Percentiles rank a stretch among this genome's conserved stretches.
These are phyloP conservation scores for Dendrocalamus latiflorus DNA, from an alignment of 202 grass and related monocot genomes.

Conservation along the genomic window DNA sequence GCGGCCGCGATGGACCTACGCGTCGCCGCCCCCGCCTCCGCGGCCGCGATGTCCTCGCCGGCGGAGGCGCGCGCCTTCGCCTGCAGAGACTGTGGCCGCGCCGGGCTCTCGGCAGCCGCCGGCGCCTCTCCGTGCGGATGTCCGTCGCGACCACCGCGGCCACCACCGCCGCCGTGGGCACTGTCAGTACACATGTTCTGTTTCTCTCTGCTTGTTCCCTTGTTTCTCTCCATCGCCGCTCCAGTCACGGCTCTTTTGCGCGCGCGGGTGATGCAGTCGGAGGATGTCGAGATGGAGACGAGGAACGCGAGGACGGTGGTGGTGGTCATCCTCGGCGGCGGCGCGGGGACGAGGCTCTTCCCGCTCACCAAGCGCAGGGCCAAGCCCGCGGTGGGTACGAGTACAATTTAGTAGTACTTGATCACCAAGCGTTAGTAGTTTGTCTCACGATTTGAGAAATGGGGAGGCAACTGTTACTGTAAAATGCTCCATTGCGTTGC, in stretches of 20 bases:
- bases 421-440: not conserved
- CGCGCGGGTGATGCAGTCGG: no score
- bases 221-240: not conserved
- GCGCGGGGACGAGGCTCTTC: constrained; percentile 74
- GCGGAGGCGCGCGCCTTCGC: no score
- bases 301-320: constrained; percentile 64
- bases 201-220: no score
- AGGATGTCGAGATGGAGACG: constrained; percentile 38
- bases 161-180: not conserved
- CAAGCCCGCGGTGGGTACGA: constrained; percentile 81
- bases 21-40: constrained; percentile 29
- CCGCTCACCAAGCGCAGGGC: constrained; percentile 85
- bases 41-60: no score
- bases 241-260: no score
- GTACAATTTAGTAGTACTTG: not conserved
- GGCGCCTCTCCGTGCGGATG: constrained; percentile 29
- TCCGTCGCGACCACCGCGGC: constrained; percentile 44
- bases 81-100: no score
- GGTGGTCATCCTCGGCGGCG: constrained; percentile 82
- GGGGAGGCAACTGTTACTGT: not conserved
- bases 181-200: not conserved
- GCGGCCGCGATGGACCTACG: constrained; percentile 28
- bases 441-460: not conserved
- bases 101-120: not conserved
- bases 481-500: not conserved